These are phyloP conservation scores for Smithsoniella earleae DNA, from an alignment of 163 green algal species.

Conservation along the genomic window DNA sequence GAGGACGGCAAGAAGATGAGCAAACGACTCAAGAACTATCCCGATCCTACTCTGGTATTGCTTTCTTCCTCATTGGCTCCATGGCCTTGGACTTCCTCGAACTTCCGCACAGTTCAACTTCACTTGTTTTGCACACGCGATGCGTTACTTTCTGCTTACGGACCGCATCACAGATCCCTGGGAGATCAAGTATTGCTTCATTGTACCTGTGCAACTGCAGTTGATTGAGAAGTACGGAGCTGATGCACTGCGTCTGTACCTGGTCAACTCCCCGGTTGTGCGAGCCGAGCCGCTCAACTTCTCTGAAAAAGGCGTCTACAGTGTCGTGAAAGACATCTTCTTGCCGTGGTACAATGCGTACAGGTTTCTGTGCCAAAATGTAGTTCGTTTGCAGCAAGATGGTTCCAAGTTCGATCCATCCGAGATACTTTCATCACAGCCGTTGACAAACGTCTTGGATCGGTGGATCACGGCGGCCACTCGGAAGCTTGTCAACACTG, in stretches of 20 bases:
- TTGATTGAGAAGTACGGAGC: conserved; percentile 87
- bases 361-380: conserved; percentile 71
- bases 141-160: too few species aligned
- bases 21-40: conserved; percentile 99
- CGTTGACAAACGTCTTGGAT: conserved; percentile 81
- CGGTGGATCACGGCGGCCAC: conserved; percentile 79
- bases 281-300: conserved; percentile 76
- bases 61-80: neutral
- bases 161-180: too few species aligned
- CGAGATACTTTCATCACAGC: conserved; percentile 31
- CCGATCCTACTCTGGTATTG: conserved; percentile 36
- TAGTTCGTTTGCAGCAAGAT: conserved; percentile 60
- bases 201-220: too few species aligned
- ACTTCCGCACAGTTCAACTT: too few species aligned
- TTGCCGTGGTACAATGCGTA: conserved; percentile 99
- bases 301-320: conserved; percentile 89
- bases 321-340: conserved; percentile 93
- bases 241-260: conserved; percentile 94
- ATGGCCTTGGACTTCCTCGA: too few species aligned
- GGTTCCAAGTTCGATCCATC: conserved; percentile 46
- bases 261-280: conserved; percentile 93
- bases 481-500: conserved; percentile 68
- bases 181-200: too few species aligned
- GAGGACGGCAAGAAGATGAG: conserved; percentile 99
- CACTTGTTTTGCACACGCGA: too few species aligned